Conservation (phyloP, 1,139 yeast genomes). For the Saccharomyces hybrid region DNA sequence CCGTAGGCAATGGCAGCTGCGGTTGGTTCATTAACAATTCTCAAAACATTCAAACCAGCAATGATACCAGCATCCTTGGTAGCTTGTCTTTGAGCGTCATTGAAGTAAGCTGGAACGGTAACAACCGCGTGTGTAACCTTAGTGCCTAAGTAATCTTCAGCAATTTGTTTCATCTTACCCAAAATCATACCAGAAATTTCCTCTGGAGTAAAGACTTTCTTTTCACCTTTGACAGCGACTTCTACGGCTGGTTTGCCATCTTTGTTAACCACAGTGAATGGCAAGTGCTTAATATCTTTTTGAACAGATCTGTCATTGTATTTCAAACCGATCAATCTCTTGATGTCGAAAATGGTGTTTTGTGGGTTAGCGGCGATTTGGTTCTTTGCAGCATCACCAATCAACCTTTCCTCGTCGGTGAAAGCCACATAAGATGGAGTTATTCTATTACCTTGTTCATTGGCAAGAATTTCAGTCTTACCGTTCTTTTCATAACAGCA, state of each 20-base stretch:
- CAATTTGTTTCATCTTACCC: constrained; percentile 86
- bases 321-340: constrained; percentile 78
- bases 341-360: constrained; percentile 78
- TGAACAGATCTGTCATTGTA: constrained; percentile 70
- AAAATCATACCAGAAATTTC: constrained; percentile 89
- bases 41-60: constrained; percentile 84
- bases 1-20: constrained; percentile 97
- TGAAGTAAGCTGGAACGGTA: constrained; percentile 94
- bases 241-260: constrained; percentile 75
- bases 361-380: constrained; percentile 78
- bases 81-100: constrained; percentile 96
- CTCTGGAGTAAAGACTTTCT: constrained; percentile 74
- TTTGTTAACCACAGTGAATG: constrained; percentile 59
- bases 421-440: constrained; percentile 89
- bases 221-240: constrained; percentile 61
- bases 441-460: constrained; percentile 93
- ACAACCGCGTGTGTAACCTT: constrained; percentile 91
- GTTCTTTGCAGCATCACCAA: constrained; percentile 93
- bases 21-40: constrained; percentile 93
- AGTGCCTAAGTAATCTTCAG: constrained; percentile 84
- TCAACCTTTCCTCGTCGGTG: constrained; percentile 76
- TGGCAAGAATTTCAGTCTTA: constrained; percentile 84
- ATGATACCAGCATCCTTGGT: constrained; percentile 93
- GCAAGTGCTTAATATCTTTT: constrained; percentile 75
- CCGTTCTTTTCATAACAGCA: constrained; percentile 89